Conservation (phyloP, 83 land plant species). For the Diphasiastrum complanatum region DNA sequence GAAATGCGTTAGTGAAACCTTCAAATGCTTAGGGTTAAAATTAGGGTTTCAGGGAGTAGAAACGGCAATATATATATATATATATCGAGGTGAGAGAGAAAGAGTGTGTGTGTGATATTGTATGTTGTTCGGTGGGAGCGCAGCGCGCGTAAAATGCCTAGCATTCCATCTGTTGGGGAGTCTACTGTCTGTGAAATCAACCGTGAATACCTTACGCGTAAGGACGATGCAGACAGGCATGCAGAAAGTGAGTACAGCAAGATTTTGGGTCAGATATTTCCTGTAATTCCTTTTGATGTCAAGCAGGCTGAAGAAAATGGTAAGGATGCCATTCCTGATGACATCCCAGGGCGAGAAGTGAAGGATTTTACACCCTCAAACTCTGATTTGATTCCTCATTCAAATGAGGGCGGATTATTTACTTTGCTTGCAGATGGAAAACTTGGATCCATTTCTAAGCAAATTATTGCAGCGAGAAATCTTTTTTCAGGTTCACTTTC, state of each 20-base stretch:
- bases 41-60: too few species aligned
- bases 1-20: too few species aligned
- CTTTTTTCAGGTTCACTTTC: constrained; percentile 3
- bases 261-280: constrained; percentile 37
- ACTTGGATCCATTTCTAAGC: constrained; percentile 8
- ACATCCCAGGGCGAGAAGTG: not conserved
- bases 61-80: too few species aligned
- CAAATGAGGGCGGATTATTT: constrained; percentile 6
- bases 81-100: too few species aligned
- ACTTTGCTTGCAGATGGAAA: not conserved
- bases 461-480: constrained; percentile 12
- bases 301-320: not conserved
- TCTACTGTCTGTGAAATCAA: constrained; percentile 82
- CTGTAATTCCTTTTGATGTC: not conserved
- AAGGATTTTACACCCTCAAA: too few species aligned
- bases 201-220: constrained; percentile 54
- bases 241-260: constrained; percentile 68
- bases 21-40: too few species aligned
- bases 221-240: constrained; percentile 40
- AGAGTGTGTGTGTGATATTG: too few species aligned
- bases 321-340: not conserved
- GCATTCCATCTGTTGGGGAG: constrained; percentile 58
- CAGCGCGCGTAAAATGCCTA: constrained; percentile 75
- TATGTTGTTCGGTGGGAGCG: too few species aligned
- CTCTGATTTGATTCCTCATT: constrained; percentile 4